Evolutionary conservation across 768 basidiomycete genomes (phyloP), one percentile per base, ranked within the genome.

Genomic region (Pleurotus djamor): DNA sequence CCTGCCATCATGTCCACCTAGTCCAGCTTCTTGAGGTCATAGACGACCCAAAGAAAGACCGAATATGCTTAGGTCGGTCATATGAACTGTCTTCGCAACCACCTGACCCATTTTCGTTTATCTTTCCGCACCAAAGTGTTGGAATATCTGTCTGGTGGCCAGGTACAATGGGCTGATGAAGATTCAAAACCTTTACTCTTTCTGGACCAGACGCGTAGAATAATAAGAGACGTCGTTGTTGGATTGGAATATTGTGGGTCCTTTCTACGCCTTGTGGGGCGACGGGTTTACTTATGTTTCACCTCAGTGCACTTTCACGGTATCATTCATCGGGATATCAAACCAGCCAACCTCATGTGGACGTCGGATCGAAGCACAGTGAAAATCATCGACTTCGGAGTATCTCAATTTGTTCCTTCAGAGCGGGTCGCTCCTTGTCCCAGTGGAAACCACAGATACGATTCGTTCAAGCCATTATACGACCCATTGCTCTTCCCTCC

Each of bases 341-440:
- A 96, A 68, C 94, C 94, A 21, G 91, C 94, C 28, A 96, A 96
- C 71, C 85, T 98, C 58, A 85, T 99, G 51, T 79, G 98, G 61
- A 93, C 94, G 36, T 83, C 84, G 48, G 89, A 94, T 68, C 48
- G 64, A 38, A 96, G 97, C 34, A 74, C 93, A 52, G 88, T 98
- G 69, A 97, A 95, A 72, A 81, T 99, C 4, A 88, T 84, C 71
- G 97, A 99, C 74, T 99, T 99, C 69, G 97, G 97, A 36, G 97
- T 98, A 16, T 98, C 96, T 28, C 54, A 56, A n/a, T 56, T 56
- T 34, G 36, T 38, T 5, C 54, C 54, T n/a, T n/a, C 54, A 7
- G 54, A 56, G n/a, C 54, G 41, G 17, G 8, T 13, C 38, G 41
- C 54, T 16, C 54, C 54, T 44, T 16, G 21, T 5, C 54, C 54